Conservation (phyloP, 1,139 yeast species). For the Meyerozyma guilliermondii region DNA sequence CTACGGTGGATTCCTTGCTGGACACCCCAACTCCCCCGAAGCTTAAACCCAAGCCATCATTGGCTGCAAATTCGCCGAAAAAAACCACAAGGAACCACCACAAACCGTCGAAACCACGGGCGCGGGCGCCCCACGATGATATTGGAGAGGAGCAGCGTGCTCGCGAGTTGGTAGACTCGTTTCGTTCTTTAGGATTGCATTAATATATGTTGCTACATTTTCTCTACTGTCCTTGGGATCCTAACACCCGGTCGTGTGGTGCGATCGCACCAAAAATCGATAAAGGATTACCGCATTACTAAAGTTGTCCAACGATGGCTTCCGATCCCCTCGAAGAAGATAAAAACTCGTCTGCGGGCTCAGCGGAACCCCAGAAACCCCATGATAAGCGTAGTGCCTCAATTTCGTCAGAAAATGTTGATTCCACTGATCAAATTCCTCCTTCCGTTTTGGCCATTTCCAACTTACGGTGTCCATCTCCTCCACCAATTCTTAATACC, state of each 20-base stretch:
- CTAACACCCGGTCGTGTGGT: slow-evolving; percentile 1
- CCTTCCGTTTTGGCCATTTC: slow-evolving; percentile 43
- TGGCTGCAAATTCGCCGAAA: not conserved
- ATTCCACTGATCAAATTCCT: slow-evolving; percentile 6
- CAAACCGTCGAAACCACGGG: not conserved
- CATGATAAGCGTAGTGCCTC: slow-evolving; percentile 2
- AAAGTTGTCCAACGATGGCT: not conserved
- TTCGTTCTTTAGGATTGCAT: slow-evolving; percentile 14
- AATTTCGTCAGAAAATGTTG: not conserved
- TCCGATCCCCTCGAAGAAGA: not conserved
- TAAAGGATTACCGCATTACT: not conserved
- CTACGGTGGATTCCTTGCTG: not conserved
- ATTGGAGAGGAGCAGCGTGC: slow-evolving; percentile 26
- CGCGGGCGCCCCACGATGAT: slow-evolving; percentile 7
- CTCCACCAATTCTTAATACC: slow-evolving; percentile 58
- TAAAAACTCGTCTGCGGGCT: not conserved
- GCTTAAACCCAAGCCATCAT: not conserved
- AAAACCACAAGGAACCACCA: not conserved
- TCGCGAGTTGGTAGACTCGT: slow-evolving; percentile 25
- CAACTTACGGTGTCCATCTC: slow-evolving; percentile 59
- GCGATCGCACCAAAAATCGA: not conserved
- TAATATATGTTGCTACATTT: not conserved
- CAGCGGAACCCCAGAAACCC: slow-evolving; percentile 3
- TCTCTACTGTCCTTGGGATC: not conserved
- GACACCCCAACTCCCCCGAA: too few relatives aligned